These are phyloP conservation scores for Shiraia sp. DNA, from an alignment of 2,329 filamentous ascomycete species.

Conservation along the genomic window DNA sequence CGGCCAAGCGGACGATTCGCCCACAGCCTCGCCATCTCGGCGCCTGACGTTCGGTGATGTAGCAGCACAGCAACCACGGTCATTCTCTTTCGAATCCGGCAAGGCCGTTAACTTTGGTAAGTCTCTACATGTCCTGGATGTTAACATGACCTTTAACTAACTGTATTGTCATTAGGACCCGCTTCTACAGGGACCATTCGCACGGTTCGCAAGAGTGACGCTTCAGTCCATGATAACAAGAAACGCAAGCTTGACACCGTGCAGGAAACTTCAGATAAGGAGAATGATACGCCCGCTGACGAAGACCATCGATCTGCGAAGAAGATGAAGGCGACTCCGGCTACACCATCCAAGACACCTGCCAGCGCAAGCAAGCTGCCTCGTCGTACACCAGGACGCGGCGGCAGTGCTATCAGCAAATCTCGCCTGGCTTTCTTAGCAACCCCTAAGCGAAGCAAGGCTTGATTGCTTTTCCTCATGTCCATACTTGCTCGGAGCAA, in stretches of 20 bases:
- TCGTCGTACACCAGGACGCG: slow-evolving; percentile 32
- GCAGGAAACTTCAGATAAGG: slow-evolving; percentile 47
- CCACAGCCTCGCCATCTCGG: slow-evolving; percentile 34
- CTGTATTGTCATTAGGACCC: slow-evolving; percentile 23
- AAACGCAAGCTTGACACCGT: slow-evolving; percentile 51
- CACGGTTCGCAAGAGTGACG: slow-evolving; percentile 51
- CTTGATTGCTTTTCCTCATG: slow-evolving; percentile 8
- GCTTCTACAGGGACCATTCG: slow-evolving; percentile 45
- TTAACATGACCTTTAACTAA: slow-evolving; percentile 1
- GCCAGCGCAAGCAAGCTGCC: slow-evolving; percentile 34
- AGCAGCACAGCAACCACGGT: slow-evolving; percentile 36
- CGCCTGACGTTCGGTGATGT: slow-evolving; percentile 41
- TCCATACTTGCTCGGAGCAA: too few relatives aligned
- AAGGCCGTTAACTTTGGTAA: slow-evolving; percentile 49
- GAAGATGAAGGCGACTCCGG: slow-evolving; percentile 33
- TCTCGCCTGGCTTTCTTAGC: slow-evolving; percentile 44
- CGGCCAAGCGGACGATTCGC: slow-evolving; percentile 26
- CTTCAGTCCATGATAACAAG: slow-evolving; percentile 37
- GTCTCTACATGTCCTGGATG: neutral
- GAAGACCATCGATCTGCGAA: slow-evolving; percentile 39
- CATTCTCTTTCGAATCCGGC: slow-evolving; percentile 56
- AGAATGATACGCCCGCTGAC: slow-evolving; percentile 43
- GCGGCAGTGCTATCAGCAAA: slow-evolving; percentile 39
- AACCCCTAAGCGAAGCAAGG: slow-evolving; percentile 43
- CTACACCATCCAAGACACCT: slow-evolving; percentile 34